A percentile compares a stretch with the other conserved stretches of the same genome.
phyloP scores from a whole-genome alignment of 2,329 filamentous ascomycete species.

The Pseudogymnoascus destructans region DNA sequence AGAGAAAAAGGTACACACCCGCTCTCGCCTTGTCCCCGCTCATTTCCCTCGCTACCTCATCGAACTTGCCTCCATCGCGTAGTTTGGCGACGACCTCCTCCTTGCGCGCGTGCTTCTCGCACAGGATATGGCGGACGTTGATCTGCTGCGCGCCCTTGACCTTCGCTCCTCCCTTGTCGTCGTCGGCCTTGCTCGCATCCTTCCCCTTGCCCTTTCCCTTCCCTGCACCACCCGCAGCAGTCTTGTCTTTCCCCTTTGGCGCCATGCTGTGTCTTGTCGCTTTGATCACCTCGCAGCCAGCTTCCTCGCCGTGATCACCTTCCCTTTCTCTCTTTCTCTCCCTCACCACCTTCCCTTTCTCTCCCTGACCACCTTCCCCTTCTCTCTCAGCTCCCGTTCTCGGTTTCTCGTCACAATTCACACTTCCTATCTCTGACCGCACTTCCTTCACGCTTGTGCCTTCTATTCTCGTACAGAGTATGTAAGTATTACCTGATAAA shows the following conservation, averaged over 20 bases:
- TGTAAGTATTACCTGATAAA: neutral
- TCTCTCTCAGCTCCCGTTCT: neutral
- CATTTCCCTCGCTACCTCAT: conserved; percentile 58
- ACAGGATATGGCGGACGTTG: conserved; percentile 61
- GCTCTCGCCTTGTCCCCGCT: conserved; percentile 66
- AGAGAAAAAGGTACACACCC: conserved; percentile 30
- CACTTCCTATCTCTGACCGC: neutral
- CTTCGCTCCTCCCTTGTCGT: conserved; percentile 28
- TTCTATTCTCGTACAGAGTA: neutral
- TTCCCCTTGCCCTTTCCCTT: conserved; percentile 19
- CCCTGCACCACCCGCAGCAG: conserved; percentile 13
- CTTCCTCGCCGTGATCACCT: neutral
- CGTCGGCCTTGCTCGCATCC: conserved; percentile 30
- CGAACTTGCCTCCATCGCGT: conserved; percentile 54
- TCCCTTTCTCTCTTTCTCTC: neutral
- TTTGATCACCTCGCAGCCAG: neutral
- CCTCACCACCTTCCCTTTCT: neutral
- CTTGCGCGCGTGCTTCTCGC: conserved; percentile 65
- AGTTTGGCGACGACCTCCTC: conserved; percentile 62
- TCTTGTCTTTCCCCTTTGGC: conserved; percentile 21
- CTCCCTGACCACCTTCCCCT: neutral
- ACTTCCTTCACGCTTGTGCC: neutral
- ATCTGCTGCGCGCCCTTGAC: conserved; percentile 53
- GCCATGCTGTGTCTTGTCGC: conserved; percentile 16
- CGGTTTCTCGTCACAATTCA: neutral